Conservation (phyloP, 2,329 filamentous ascomycete genomes). For the Lecanicillium sp. region DNA sequence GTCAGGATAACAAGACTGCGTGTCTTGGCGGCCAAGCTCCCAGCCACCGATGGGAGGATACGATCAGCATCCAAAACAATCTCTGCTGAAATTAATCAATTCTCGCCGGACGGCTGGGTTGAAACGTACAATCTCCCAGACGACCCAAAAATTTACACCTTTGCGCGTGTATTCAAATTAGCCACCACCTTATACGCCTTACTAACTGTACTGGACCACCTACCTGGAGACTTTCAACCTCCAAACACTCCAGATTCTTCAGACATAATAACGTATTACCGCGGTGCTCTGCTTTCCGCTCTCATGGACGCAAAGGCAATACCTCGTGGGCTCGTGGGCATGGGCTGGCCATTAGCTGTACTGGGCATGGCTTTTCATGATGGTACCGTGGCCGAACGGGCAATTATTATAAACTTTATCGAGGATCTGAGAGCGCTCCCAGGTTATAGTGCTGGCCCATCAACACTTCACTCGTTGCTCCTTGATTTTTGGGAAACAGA, state of each 20-base stretch:
- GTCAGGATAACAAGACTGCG: neutral
- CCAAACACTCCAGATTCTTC: neutral
- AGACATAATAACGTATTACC: neutral
- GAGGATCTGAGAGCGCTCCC: neutral
- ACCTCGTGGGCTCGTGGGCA: neutral
- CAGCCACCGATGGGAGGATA: too few species aligned
- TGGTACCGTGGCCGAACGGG: neutral
- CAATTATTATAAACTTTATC: neutral
- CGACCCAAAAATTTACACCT: conserved; percentile 1
- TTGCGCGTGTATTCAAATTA: neutral
- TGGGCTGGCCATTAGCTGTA: conserved; percentile 4
- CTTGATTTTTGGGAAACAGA: neutral
- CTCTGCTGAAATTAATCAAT: neutral
- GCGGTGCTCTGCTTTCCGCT: neutral
- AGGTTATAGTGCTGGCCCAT: neutral
- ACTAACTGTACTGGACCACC: neutral
- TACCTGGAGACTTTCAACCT: neutral
- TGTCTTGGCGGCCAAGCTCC: neutral
- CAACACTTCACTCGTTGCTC: neutral
- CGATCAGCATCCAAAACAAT: too few species aligned
- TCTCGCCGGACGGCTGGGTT: neutral
- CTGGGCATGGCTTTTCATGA: neutral
- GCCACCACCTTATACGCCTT: neutral
- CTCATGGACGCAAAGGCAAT: neutral
- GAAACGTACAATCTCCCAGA: neutral